phyloP scores from a whole-genome alignment of 129 eudicot genomes.

The Cynara cardunculus region DNA sequence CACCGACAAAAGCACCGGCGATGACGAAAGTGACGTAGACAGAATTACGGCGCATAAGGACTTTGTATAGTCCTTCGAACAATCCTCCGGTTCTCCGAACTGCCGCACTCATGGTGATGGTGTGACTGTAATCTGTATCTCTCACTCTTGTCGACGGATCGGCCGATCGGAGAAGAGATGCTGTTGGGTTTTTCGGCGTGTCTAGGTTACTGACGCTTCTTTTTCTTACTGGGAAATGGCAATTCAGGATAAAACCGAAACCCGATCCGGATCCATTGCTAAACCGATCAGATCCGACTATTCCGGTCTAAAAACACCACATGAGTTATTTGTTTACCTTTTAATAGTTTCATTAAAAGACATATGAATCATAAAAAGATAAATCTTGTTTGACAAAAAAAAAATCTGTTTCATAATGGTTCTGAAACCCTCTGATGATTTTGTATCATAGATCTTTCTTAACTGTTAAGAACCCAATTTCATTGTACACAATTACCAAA shows the following conservation, averaged over 20 bases:
- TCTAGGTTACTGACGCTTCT: background rate
- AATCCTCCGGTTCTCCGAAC: conserved; percentile 47
- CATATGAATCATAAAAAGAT: too few relatives aligned
- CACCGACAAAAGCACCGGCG: conserved; percentile 85
- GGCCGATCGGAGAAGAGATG: conserved; percentile 9
- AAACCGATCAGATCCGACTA: background rate
- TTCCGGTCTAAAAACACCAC: too few relatives aligned
- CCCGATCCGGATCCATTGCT: background rate
- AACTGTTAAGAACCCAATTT: too few relatives aligned
- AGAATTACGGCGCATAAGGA: conserved; percentile 79
- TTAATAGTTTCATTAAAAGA: too few relatives aligned
- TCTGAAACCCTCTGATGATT: too few relatives aligned
- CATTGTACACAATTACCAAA: too few relatives aligned
- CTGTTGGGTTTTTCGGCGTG: background rate
- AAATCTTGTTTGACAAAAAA: too few relatives aligned
- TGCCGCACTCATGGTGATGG: conserved; percentile 39
- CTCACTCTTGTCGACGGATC: background rate
- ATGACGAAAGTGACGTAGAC: conserved; percentile 85
- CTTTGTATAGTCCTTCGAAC: conserved; percentile 66
- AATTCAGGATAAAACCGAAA: background rate
- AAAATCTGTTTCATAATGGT: too few relatives aligned
- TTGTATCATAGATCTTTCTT: too few relatives aligned
- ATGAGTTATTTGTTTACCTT: too few relatives aligned
- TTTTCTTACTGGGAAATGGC: conserved; percentile 3
- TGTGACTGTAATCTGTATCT: background rate